phyloP scores from a whole-genome alignment of 2,329 filamentous ascomycete species.

The Neonectria coccinea region DNA sequence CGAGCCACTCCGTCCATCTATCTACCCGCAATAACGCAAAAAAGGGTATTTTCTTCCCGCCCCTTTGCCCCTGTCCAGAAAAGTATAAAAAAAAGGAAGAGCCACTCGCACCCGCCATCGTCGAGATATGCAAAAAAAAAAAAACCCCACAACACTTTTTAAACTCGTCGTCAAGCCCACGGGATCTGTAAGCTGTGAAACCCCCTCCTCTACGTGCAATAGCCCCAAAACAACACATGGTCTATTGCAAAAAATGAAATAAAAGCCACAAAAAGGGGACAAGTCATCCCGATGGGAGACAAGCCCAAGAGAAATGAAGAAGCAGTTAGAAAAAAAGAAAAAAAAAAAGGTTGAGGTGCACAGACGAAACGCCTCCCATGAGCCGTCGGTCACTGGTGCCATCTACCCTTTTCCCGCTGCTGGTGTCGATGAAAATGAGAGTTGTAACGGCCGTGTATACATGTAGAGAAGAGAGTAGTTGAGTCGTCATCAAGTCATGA shows the following conservation, averaged over 20 bases:
- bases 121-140: constrained; percentile 8
- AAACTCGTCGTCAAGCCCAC: constrained; percentile 5
- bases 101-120: background rate
- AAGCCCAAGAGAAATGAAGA: background rate
- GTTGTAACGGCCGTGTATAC: constrained; percentile 22
- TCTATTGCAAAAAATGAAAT: constrained; percentile 7
- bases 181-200: constrained; percentile 4
- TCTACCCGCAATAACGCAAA: constrained; percentile 22
- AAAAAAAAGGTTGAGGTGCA: constrained; percentile 12
- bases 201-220: constrained; percentile 15
- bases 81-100: background rate
- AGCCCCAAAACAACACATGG: constrained; percentile 8
- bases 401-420: constrained; percentile 3
- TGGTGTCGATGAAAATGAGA: constrained; percentile 23
- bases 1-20: constrained; percentile 23
- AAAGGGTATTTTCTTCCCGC: constrained; percentile 22
- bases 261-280: background rate
- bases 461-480: constrained; percentile 19
- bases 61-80: constrained; percentile 8
- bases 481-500: constrained; percentile 28
- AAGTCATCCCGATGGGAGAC: constrained; percentile 2
- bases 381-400: constrained; percentile 9
- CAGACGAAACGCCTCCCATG: constrained; percentile 21
- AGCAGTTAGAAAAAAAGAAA: constrained; percentile 18
- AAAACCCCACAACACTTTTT: constrained; percentile 10